Evolutionary conservation across 306 rosid genomes (phyloP).

Genomic region (Cyamopsis tetragonoloba): DNA sequence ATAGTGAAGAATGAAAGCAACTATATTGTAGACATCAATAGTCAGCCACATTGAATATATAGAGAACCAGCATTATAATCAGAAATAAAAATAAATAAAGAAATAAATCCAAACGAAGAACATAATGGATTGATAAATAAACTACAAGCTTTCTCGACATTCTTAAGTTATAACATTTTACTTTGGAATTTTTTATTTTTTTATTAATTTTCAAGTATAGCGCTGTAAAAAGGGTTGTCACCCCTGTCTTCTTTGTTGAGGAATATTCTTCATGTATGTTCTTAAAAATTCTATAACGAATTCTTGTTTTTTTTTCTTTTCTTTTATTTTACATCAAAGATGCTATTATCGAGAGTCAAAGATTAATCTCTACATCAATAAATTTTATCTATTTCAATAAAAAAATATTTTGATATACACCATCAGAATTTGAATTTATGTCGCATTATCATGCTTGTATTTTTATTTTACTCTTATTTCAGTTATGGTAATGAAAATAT

Average conservation of each 20-base stretch:
- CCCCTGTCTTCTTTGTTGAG: background rate
- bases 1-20: background rate
- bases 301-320: no score
- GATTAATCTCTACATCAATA: no score
- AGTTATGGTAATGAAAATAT: background rate
- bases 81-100: no score
- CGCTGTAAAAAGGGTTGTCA: background rate
- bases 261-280: slow-evolving; percentile 22
- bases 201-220: background rate
- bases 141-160: background rate
- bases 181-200: background rate
- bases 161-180: background rate
- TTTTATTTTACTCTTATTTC: background rate
- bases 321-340: no score
- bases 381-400: no score
- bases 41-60: background rate
- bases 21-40: background rate
- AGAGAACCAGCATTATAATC: background rate
- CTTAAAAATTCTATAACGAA: no score
- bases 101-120: background rate
- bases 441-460: no score
- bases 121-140: background rate
- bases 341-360: no score
- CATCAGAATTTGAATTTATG: no score
- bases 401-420: no score